A percentile compares a stretch with the other conserved stretches of the same genome.
Conservation (phyloP, 441 rosid species). For the Raphanus hybrid region DNA sequence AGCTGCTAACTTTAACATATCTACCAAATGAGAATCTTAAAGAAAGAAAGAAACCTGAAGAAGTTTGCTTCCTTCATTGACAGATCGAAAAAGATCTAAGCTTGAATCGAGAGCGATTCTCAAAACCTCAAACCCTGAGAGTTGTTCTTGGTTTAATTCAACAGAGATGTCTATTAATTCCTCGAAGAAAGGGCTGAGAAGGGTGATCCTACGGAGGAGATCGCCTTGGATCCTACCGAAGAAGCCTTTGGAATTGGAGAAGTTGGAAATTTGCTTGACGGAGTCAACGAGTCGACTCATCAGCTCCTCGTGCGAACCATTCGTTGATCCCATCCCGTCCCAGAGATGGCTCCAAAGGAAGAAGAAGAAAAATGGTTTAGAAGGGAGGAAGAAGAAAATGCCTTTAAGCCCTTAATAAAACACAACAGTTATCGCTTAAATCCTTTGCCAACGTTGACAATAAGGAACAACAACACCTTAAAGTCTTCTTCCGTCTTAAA, state of each 20-base stretch:
- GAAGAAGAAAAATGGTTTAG: background rate
- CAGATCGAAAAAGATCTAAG: slow-evolving; percentile 59
- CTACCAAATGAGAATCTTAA: slow-evolving; percentile 23
- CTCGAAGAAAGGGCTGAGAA: slow-evolving; percentile 92
- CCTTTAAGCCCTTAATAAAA: background rate
- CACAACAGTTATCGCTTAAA: slow-evolving; percentile 11
- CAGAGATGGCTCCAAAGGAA: slow-evolving; percentile 13
- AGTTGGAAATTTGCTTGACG: slow-evolving; percentile 64
- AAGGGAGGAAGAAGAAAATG: background rate
- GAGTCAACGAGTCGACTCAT: slow-evolving; percentile 56
- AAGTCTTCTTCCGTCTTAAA: background rate
- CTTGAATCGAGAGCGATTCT: slow-evolving; percentile 64
- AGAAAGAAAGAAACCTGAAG: slow-evolving; percentile 53
- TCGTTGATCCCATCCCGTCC: slow-evolving; percentile 46
- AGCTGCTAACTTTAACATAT: slow-evolving; percentile 23
- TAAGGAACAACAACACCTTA: background rate
- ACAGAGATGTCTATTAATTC: slow-evolving; percentile 64
- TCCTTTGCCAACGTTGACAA: slow-evolving; percentile 24
- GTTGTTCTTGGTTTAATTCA: slow-evolving; percentile 49
- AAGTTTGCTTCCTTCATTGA: slow-evolving; percentile 78
- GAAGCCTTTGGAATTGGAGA: slow-evolving; percentile 61
- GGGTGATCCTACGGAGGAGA: slow-evolving; percentile 86
- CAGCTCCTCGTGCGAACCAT: slow-evolving; percentile 50
- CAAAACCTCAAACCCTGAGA: slow-evolving; percentile 60
- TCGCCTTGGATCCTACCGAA: slow-evolving; percentile 75